Conservation (phyloP, 495 filamentous ascomycete species). For the Barbatosphaeria neglecta region DNA sequence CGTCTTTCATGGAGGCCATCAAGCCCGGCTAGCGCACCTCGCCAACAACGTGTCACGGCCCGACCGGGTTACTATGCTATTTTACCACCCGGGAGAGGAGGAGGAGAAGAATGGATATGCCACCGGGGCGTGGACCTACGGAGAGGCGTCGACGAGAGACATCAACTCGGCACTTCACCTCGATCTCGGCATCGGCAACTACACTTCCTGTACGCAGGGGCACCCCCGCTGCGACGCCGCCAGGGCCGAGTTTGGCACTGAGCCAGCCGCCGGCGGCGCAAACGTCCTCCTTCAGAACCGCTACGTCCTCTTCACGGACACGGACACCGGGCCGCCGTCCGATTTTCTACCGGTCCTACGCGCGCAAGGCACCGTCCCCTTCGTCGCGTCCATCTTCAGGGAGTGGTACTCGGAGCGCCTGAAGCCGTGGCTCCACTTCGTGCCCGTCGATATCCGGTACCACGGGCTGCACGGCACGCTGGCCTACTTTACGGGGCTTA, state of each 20-base stretch:
- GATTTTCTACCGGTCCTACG: constrained; percentile 54
- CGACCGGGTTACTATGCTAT: constrained; percentile 24
- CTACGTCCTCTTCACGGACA: constrained; percentile 56
- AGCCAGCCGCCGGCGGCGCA: constrained; percentile 32
- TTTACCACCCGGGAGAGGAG: constrained; percentile 14
- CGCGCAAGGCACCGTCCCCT: constrained; percentile 49
- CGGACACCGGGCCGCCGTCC: constrained; percentile 56
- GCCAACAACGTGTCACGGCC: constrained; percentile 37
- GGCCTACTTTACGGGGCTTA: constrained; percentile 47
- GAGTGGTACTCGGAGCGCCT: constrained; percentile 68
- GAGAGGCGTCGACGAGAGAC: constrained; percentile 14
- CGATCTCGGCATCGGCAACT: constrained; percentile 35
- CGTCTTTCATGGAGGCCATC: constrained; percentile 26
- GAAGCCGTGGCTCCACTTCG: constrained; percentile 65
- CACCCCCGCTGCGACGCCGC: constrained; percentile 34
- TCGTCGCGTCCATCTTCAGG: constrained; percentile 54
- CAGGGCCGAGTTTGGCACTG: constrained; percentile 37
- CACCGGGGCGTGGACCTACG: constrained; percentile 8
- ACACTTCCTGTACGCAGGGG: constrained; percentile 29
- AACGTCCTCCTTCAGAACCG: constrained; percentile 19
- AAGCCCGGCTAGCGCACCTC: constrained; percentile 52
- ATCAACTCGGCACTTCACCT: constrained; percentile 26
- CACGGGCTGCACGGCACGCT: constrained; percentile 54
- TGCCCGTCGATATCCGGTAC: constrained; percentile 59
- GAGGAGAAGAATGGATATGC: constrained; percentile 15